Conservation (phyloP, 257 asterid genomes). For the Penstemon barbatus region DNA sequence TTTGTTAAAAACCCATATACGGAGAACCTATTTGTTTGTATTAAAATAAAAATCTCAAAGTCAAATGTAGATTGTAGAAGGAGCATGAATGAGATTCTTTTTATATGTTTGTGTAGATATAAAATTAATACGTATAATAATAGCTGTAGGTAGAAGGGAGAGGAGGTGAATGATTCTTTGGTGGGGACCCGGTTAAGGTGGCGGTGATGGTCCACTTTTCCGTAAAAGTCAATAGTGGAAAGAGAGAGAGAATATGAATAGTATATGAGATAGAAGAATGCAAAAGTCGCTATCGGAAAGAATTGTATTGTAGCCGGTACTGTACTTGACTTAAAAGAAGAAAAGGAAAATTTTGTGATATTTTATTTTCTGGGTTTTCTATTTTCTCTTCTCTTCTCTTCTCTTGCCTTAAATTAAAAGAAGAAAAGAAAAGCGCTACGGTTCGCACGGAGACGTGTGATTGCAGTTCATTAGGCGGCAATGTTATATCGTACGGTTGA, state of each 20-base stretch:
- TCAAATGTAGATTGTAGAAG: background rate
- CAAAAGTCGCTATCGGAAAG: conserved; percentile 22
- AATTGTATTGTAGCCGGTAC: conserved; percentile 19
- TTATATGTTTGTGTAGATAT: background rate
- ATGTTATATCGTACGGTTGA: no score
- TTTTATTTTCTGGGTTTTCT: background rate
- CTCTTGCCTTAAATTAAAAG: no score
- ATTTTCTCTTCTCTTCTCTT: no score
- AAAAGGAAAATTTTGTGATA: conserved; percentile 13
- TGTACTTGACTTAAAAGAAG: background rate
- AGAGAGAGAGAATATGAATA: conserved; percentile 13
- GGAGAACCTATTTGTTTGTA: background rate
- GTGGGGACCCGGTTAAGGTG: conserved; percentile 46
- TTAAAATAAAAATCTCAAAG: no score
- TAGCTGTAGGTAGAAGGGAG: conserved; percentile 28
- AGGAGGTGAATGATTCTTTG: conserved; percentile 23
- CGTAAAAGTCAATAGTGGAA: conserved; percentile 22
- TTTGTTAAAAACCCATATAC: background rate
- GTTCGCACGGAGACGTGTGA: no score
- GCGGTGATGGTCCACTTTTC: conserved; percentile 22
- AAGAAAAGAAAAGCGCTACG: no score
- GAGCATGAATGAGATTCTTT: no score
- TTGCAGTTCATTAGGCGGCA: no score
- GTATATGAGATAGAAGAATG: conserved; percentile 6
- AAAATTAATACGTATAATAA: background rate